A percentile compares a stretch with the other conserved stretches of the same genome.
phyloP scores from a whole-genome alignment of 306 rosid species.

The Carpinus viminea region DNA sequence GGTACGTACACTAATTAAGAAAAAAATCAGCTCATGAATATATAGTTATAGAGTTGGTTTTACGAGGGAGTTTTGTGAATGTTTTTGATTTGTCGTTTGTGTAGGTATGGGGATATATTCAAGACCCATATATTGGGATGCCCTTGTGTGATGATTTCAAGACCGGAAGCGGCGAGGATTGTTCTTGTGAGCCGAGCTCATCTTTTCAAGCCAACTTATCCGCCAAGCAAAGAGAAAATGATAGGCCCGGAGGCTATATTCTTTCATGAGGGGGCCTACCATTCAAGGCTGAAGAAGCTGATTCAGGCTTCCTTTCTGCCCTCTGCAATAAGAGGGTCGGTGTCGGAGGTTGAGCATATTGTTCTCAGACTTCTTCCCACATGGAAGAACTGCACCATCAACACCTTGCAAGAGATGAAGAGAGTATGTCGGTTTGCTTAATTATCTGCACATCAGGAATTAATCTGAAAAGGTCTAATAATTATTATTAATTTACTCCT shows the following conservation, averaged over 20 bases:
- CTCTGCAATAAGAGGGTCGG: conserved; percentile 50
- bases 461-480: neutral
- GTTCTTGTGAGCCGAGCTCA: conserved; percentile 76
- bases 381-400: conserved; percentile 58
- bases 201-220: conserved; percentile 81
- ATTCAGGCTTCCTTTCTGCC: conserved; percentile 68
- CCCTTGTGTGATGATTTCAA: conserved; percentile 87
- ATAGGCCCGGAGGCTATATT: conserved; percentile 85
- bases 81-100: neutral
- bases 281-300: conserved; percentile 65
- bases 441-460: neutral
- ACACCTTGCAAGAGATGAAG: conserved; percentile 86
- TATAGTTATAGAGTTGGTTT: neutral
- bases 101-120: conserved; percentile 77
- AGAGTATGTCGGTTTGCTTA: conserved; percentile 41
- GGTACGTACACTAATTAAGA: conserved; percentile 35
- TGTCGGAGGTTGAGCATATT: conserved; percentile 64
- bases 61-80: neutral
- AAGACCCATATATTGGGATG: conserved; percentile 85
- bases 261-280: conserved; percentile 83
- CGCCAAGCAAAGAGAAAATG: conserved; percentile 82
- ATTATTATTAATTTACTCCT: neutral
- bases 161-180: conserved; percentile 63
- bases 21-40: too few relatives aligned
- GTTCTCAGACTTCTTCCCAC: conserved; percentile 54